Base-by-base conservation (phyloP, 768 basidiomycete genomes). In the Dacryopinax primogenitus region DNA sequence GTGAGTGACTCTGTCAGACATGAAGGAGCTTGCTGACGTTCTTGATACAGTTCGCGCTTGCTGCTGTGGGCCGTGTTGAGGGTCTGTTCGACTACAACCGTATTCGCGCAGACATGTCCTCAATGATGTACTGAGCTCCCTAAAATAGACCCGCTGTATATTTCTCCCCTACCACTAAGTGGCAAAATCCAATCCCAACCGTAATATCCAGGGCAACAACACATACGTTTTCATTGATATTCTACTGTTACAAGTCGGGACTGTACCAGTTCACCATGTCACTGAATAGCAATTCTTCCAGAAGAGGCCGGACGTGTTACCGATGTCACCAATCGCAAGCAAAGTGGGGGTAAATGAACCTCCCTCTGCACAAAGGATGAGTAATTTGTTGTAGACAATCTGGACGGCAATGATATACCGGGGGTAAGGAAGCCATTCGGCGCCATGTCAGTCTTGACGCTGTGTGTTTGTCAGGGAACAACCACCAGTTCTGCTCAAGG, bases 81-180 rank as follows among this genome's bases (percentile, higher is more conserved):
- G 93, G 94, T 73, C 82, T 98, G 41, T 79, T 94, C 51, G 95
- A 97, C 76, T 98, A 98, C 80, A 90, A 87, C 78, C 90, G 94
- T 68, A 72, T 78, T 68, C 73, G 77, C 65, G 72, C 75, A 36
- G 76, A 77, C 70, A 77, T 76, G 74, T 76, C 77, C 16, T 75
- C 75, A 35, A 74, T 77, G 74, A 71, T 73, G 66, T 78, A 73
- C 75, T 77, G 76, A 71, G 70, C 45, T 64, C 21, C 51, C 63
- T 23, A 41, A 63, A 63, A 58, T 58, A 58, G 51, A 58, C 26
- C 51, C 51, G 51, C 51, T 58, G 51, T 58, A 58, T 58, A 58
- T 58, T 58, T 30, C 51, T 58, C 32, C 51, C 51, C 51, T 58
- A 30, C 51, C 51, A 58, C 51, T 58, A 13, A 30, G 26, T 58